Conservation (phyloP, 768 basidiomycete species). For the Agaricus blazei region DNA sequence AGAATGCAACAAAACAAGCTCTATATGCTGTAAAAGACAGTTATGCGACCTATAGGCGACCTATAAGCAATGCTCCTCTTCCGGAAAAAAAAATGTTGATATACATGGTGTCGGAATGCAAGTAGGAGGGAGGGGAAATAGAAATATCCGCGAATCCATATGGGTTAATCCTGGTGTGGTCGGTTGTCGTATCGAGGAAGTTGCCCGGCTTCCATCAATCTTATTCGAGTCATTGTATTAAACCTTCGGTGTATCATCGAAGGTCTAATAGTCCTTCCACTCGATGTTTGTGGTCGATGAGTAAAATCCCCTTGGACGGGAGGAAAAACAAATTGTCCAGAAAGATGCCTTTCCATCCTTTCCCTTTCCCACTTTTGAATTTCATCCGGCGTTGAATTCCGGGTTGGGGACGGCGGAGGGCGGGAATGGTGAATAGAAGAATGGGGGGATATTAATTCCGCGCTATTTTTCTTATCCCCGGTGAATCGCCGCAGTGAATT, state of each 20-base stretch:
- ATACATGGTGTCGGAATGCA: too few relatives aligned
- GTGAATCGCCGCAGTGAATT: background rate
- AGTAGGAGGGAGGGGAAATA: background rate
- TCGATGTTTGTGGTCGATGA: background rate
- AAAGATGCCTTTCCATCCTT: conserved; percentile 29
- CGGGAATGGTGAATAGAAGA: conserved; percentile 12
- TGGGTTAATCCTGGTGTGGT: conserved; percentile 16
- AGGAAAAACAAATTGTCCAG: conserved; percentile 39
- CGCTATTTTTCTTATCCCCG: background rate
- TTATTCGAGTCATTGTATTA: conserved; percentile 24
- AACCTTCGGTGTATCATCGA: conserved; percentile 21
- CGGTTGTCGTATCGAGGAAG: conserved; percentile 20
- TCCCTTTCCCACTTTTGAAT: conserved; percentile 33
- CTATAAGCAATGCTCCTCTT: too few relatives aligned
- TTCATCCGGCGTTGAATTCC: conserved; percentile 24
- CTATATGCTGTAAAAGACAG: too few relatives aligned
- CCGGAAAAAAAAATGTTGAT: too few relatives aligned
- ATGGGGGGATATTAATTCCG: background rate
- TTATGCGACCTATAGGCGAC: too few relatives aligned
- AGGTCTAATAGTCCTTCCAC: conserved; percentile 8
- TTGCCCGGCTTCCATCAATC: conserved; percentile 27
- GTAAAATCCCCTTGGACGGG: conserved; percentile 20
- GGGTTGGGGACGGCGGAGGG: conserved; percentile 25
- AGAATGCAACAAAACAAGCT: too few relatives aligned
- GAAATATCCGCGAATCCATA: background rate